These are phyloP conservation scores for Rhipidocladum racemiflorum DNA, from an alignment of 176 grass and related monocot genomes.

Conservation along the genomic window DNA sequence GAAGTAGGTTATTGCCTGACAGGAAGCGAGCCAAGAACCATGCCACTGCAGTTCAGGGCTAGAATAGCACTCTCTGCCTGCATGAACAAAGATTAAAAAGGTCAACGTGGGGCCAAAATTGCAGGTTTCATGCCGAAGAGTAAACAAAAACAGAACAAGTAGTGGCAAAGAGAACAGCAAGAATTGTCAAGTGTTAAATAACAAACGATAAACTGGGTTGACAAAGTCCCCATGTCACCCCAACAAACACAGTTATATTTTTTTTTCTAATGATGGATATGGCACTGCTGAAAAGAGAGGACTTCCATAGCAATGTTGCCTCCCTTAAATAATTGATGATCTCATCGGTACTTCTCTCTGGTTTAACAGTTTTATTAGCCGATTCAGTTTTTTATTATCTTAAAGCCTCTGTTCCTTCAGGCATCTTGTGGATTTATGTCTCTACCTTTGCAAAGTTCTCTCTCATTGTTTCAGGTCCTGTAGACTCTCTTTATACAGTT, in stretches of 20 bases:
- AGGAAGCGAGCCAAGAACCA: slow-evolving; percentile 64
- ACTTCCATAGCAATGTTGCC: background rate
- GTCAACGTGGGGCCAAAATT: background rate
- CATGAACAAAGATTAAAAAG: slow-evolving; percentile 21
- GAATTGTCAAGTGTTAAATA: background rate
- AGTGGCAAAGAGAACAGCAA: background rate
- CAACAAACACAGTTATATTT: background rate
- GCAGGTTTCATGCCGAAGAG: background rate
- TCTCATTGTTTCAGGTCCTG: background rate
- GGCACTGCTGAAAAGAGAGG: background rate
- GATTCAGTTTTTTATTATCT: background rate
- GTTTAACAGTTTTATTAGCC: background rate
- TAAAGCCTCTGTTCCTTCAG: background rate
- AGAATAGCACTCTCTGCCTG: slow-evolving; percentile 90
- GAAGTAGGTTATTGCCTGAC: slow-evolving; percentile 54
- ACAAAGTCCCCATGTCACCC: background rate
- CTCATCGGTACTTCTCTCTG: background rate
- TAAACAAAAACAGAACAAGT: background rate
- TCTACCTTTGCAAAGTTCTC: background rate
- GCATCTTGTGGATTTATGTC: background rate
- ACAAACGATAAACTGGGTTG: background rate
- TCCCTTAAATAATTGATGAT: background rate
- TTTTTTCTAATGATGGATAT: background rate
- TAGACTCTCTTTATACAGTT: background rate
- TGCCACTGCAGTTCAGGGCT: slow-evolving; percentile 82